Conservation (phyloP, 2,329 filamentous ascomycete species). For the Scytalidium lignicola region DNA sequence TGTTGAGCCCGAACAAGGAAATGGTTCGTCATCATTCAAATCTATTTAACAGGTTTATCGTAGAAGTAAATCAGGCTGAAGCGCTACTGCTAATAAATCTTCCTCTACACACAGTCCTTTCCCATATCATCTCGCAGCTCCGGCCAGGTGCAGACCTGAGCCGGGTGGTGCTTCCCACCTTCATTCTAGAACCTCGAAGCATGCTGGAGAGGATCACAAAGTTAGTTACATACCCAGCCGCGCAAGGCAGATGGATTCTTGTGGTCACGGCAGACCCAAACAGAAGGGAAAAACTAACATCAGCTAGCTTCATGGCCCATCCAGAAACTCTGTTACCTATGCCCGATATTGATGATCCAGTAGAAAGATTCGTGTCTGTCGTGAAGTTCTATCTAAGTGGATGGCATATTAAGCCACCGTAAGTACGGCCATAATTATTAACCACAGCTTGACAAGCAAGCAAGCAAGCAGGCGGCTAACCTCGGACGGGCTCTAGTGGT, state of each 20-base stretch:
- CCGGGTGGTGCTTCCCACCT: slow-evolving; percentile 89
- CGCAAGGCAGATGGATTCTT: neutral
- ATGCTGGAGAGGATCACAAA: slow-evolving; percentile 99
- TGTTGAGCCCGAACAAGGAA: slow-evolving; percentile 89
- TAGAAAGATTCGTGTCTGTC: slow-evolving; percentile 86
- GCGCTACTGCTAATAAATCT: neutral
- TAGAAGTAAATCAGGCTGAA: no score
- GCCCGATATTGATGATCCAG: slow-evolving; percentile 79
- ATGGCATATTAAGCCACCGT: slow-evolving; percentile 98
- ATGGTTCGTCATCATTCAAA: slow-evolving; percentile 52
- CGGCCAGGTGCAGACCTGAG: slow-evolving; percentile 93
- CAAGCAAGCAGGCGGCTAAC: neutral
- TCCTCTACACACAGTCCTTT: slow-evolving; percentile 62
- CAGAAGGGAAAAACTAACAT: slow-evolving; percentile 9
- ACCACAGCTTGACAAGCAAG: neutral
- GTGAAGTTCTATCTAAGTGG: slow-evolving; percentile 98
- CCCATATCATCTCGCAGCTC: slow-evolving; percentile 94
- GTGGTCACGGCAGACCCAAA: neutral
- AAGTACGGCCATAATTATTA: slow-evolving; percentile 34
- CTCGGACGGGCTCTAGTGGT: slow-evolving; percentile 49
- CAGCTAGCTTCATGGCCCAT: slow-evolving; percentile 91
- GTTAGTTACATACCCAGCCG: slow-evolving; percentile 44
- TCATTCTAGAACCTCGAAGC: slow-evolving; percentile 94
- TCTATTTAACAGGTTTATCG: no score
- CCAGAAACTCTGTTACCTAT: slow-evolving; percentile 92